These are phyloP conservation scores for Deinandra increscens DNA, from an alignment of 129 eudicot genomes.

Conservation along the genomic window DNA sequence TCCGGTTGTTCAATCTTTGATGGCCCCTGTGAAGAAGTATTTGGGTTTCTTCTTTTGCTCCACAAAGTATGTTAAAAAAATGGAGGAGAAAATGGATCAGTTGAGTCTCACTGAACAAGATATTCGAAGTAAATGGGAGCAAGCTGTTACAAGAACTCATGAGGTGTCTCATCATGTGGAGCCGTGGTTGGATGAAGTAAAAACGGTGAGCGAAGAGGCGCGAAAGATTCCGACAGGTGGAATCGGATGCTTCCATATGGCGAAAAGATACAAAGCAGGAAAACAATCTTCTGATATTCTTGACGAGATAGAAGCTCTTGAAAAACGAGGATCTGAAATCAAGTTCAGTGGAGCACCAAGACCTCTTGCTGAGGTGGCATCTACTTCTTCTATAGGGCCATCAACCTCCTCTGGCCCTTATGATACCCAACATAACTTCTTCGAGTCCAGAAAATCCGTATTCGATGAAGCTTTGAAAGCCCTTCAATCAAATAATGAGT, in stretches of 20 bases:
- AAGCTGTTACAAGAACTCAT: not conserved
- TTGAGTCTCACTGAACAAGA: not conserved
- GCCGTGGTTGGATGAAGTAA: not conserved
- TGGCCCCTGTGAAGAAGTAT: not conserved
- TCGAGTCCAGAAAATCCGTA: not conserved
- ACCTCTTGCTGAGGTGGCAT: not conserved
- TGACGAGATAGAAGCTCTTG: not conserved
- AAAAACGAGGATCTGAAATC: not conserved
- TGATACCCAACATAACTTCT: not conserved
- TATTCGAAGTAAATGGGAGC: not conserved
- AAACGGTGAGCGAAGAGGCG: not conserved
- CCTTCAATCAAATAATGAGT: not conserved
- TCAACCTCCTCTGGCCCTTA: too few relatives aligned
- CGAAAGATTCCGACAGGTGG: not conserved
- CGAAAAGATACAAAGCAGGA: conserved; percentile 15
- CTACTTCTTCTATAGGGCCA: not conserved
- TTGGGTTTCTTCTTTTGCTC: conserved; percentile 4
- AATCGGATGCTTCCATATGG: conserved; percentile 11
- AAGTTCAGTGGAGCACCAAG: not conserved
- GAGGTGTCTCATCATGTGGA: not conserved
- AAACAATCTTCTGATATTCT: not conserved
- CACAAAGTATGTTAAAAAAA: not conserved
- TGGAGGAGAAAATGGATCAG: not conserved
- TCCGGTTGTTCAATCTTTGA: not conserved
- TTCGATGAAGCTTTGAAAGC: not conserved